Base-by-base conservation (phyloP, 805 yeast species). In the Candida easanensis region DNA sequence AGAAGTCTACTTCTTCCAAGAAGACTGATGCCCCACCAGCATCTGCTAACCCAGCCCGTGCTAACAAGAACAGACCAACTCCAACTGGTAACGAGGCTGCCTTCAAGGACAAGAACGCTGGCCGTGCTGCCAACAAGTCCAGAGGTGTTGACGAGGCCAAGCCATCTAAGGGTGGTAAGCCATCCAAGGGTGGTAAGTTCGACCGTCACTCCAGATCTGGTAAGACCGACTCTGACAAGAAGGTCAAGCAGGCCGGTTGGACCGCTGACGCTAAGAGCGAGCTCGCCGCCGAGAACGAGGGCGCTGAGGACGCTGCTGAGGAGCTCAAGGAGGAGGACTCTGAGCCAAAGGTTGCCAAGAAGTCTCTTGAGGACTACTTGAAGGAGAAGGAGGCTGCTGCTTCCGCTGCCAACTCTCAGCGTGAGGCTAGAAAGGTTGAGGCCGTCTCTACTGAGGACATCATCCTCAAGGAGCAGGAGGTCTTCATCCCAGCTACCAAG, bases 81-180 rank as follows among this genome's bases (percentile, higher is more conserved):
- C 73, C 83, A 45, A 70, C 88, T 58, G 95, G 93, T 69, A 89
- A 88, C 76, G 96, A 88, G 63, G 95, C 88, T 58, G 96, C 95
- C 51, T 70, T 82, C 68, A 82, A 73, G 69, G 80, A 72, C 77
- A 82, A 79, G 74, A 64, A 69, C 64, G 80, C 83, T 68, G 93
- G 93, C 77, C 77, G 79, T 57, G 49, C 64, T 49, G 77, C 77
- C 68, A 70, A 77, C 74, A 69, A 65, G 54, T 63, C 73, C 49
- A 69, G 63, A 54, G 65, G 67, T 38, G 72, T 70, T 51, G 80
- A 79, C 56, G 72, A 77, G 47, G 68, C 79, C 56, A 79, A 79
- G 57, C 77, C 77, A 61, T 65, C 77, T 60, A 70, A 74, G 79
- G 79, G 71, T 65, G 69, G 50, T 40, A 46, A 42, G 62, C 63